These are phyloP conservation scores for Clitopilus hobsonii DNA, from an alignment of 768 basidiomycete genomes.

Conservation along the genomic window DNA sequence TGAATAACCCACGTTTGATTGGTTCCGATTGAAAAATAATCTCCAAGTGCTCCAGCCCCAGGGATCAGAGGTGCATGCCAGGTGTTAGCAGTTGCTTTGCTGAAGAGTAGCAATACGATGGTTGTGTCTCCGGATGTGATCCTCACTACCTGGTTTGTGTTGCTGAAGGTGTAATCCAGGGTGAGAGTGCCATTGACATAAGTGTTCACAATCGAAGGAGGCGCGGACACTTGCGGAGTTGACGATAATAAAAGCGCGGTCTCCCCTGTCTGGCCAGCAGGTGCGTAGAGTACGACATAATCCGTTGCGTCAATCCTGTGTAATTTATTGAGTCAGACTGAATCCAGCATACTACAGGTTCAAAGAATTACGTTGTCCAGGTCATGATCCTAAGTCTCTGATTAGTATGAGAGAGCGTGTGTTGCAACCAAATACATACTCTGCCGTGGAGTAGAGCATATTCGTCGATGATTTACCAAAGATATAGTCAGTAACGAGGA, in stretches of 20 bases:
- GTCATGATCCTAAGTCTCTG: constrained; percentile 40
- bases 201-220: constrained; percentile 24
- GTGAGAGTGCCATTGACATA: constrained; percentile 33
- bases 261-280: constrained; percentile 36
- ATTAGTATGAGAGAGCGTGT: neutral
- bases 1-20: constrained; percentile 31
- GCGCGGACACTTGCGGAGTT: constrained; percentile 22
- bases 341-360: too few species aligned
- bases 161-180: constrained; percentile 29
- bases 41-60: constrained; percentile 28
- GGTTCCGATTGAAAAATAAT: constrained; percentile 41
- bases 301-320: constrained; percentile 35
- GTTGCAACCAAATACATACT: constrained; percentile 24
- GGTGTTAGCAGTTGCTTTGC: constrained; percentile 41
- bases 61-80: constrained; percentile 47
- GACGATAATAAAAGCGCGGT: constrained; percentile 32
- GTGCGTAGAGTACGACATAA: constrained; percentile 40
- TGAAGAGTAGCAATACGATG: constrained; percentile 32
- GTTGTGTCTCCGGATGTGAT: constrained; percentile 21
- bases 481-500: constrained; percentile 42
- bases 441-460: constrained; percentile 43
- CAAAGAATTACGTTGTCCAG: constrained; percentile 52
- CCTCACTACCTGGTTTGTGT: constrained; percentile 28
- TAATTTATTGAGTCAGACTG: constrained; percentile 11
- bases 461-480: constrained; percentile 30